Percentiles rank a stretch among this genome's conserved stretches.
Conservation (phyloP, 2,329 filamentous ascomycete genomes). For the Verticillium tricorpus region DNA sequence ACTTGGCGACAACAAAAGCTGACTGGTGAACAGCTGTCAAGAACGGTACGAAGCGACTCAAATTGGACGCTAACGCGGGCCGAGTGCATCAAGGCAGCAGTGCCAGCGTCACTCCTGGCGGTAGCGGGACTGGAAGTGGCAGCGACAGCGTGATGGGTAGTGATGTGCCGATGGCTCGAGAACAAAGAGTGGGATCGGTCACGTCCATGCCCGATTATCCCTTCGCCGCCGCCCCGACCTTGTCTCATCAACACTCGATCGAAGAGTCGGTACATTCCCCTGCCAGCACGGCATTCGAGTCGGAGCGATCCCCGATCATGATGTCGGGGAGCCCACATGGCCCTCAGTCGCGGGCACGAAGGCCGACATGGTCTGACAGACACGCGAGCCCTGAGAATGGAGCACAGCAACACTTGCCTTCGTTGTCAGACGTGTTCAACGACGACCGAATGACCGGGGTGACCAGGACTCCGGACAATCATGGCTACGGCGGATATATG, state of each 20-base stretch:
- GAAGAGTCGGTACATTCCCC: slow-evolving; percentile 44
- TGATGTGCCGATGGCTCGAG: slow-evolving; percentile 41
- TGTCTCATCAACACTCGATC: slow-evolving; percentile 28
- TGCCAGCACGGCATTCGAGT: slow-evolving; percentile 29
- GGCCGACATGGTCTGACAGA: slow-evolving; percentile 10
- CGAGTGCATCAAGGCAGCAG: slow-evolving; percentile 33
- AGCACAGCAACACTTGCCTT: slow-evolving; percentile 35
- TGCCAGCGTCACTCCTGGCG: slow-evolving; percentile 33
- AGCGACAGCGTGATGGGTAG: slow-evolving; percentile 43
- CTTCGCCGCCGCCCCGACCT: slow-evolving; percentile 32
- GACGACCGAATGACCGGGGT: slow-evolving; percentile 19
- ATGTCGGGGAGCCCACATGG: slow-evolving; percentile 7
- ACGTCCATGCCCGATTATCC: slow-evolving; percentile 42
- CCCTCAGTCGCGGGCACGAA: slow-evolving; percentile 3
- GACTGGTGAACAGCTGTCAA: slow-evolving; percentile 27
- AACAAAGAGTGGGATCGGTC: slow-evolving; percentile 43
- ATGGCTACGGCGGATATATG: slow-evolving; percentile 2
- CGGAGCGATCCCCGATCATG: slow-evolving; percentile 3
- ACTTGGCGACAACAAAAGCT: not conserved
- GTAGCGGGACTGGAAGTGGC: slow-evolving; percentile 38
- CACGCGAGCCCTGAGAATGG: slow-evolving; percentile 4
- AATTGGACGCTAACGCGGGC: slow-evolving; percentile 32
- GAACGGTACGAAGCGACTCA: slow-evolving; percentile 45
- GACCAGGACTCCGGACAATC: slow-evolving; percentile 8
- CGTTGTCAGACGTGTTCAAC: slow-evolving; percentile 44